Conservation (phyloP, 2,329 filamentous ascomycete genomes). For the Drechmeria coniospora region DNA sequence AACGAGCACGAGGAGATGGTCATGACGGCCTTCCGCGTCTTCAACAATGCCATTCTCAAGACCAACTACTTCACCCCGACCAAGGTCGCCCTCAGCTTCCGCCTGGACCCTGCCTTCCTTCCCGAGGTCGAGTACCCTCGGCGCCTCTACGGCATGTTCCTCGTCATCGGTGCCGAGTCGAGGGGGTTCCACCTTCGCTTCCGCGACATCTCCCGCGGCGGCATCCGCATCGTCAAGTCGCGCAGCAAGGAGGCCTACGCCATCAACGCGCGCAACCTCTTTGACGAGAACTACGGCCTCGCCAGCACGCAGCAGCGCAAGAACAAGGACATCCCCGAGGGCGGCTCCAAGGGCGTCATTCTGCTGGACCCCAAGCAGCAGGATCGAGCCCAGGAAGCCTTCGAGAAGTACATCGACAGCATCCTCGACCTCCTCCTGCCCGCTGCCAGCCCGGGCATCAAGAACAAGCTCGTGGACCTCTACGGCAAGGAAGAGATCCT, state of each 20-base stretch:
- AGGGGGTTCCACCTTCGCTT: conserved; percentile 95
- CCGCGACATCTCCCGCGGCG: conserved; percentile 89
- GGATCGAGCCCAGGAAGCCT: conserved; percentile 79
- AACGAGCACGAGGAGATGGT: conserved; percentile 98
- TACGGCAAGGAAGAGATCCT: conserved; percentile 93
- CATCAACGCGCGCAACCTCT: conserved; percentile 91
- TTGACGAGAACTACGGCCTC: conserved; percentile 97
- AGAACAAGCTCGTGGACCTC: conserved; percentile 93
- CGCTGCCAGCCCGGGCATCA: conserved; percentile 86
- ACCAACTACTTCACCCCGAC: conserved; percentile 97
- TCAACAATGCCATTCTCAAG: conserved; percentile 88
- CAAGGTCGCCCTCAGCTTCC: conserved; percentile 95
- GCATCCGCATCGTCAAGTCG: conserved; percentile 97
- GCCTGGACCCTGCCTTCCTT: conserved; percentile 76
- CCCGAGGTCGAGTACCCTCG: conserved; percentile 87
- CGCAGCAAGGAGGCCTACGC: conserved; percentile 88
- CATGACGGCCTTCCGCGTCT: conserved; percentile 89
- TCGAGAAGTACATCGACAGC: conserved; percentile 99
- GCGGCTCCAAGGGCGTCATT: conserved; percentile 94
- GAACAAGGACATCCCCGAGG: conserved; percentile 99
- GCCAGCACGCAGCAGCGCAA: conserved; percentile 98
- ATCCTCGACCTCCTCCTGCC: conserved; percentile 89
- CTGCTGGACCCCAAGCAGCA: conserved; percentile 88
- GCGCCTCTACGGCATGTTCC: conserved; percentile 93
- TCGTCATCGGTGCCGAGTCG: conserved; percentile 93